A percentile compares a stretch with the other conserved stretches of the same genome.
These are phyloP conservation scores for Irpex sp. DNA, from an alignment of 1,284 basidiomycete species.

Conservation along the genomic window DNA sequence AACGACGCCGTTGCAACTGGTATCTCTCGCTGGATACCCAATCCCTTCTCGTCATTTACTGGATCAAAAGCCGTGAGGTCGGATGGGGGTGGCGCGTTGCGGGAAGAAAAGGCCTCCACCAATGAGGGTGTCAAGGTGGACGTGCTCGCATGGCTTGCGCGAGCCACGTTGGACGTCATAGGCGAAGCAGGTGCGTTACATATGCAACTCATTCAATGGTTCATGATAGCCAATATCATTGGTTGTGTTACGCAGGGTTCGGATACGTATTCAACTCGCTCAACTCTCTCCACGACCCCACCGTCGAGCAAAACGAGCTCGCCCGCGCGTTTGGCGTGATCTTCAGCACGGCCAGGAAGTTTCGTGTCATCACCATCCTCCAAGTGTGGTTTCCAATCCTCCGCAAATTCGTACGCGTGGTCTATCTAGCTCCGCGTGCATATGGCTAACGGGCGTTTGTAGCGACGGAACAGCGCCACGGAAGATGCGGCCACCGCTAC, in stretches of 20 bases:
- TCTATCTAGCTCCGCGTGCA: neutral
- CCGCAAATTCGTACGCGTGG: slow-evolving; percentile 47
- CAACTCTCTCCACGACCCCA: neutral
- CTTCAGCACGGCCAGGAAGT: slow-evolving; percentile 47
- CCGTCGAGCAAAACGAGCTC: slow-evolving; percentile 46
- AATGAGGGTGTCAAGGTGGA: slow-evolving; percentile 37
- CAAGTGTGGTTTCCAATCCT: slow-evolving; percentile 59
- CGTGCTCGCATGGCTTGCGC: slow-evolving; percentile 55
- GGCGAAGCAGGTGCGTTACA: slow-evolving; percentile 52
- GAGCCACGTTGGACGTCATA: slow-evolving; percentile 70
- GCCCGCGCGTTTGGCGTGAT: slow-evolving; percentile 52
- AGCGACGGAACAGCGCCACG: slow-evolving; percentile 38
- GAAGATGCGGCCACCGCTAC: slow-evolving; percentile 42
- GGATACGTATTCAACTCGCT: slow-evolving; percentile 60
- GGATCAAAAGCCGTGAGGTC: slow-evolving; percentile 20
- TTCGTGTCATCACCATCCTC: slow-evolving; percentile 52
- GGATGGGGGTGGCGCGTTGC: neutral
- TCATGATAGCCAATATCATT: neutral
- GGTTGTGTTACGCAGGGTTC: slow-evolving; percentile 38
- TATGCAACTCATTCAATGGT: neutral
- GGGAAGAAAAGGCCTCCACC: neutral
- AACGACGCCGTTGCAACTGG: neutral
- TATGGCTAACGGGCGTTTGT: neutral
- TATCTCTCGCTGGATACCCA: slow-evolving; percentile 13
- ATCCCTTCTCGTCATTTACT: slow-evolving; percentile 25